Base-by-base conservation (phyloP, 208 protist genomes). In the Crithidia bombi region DNA sequence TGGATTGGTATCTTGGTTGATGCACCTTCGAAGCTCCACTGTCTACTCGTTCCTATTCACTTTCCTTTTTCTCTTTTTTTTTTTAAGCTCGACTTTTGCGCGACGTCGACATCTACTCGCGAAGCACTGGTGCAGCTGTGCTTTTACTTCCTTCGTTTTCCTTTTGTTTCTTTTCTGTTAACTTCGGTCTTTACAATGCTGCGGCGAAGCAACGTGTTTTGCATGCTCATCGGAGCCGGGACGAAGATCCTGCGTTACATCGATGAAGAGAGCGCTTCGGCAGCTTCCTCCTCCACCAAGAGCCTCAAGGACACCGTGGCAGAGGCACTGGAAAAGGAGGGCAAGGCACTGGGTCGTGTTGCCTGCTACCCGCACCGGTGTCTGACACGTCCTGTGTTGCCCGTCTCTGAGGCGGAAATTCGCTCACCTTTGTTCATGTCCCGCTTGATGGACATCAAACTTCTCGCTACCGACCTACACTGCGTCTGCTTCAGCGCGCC, bases 401-500 rank as follows among this genome's bases (percentile, higher is more conserved):
- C 69, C 19, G 52, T 92, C 11, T 64, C 80, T 14, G 65, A 49
- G 23, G 56, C 66, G 2, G 70, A 85, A 15, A 46, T 93, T 0
- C 62, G 62, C 35, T 74, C 68, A 0, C 69, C 82, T 5, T 32
- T 83, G 1, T 96, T 96, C 70, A 72, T 79, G 15, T 85, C 81
- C 0, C 79, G 78, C 9, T 36, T 96, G 19, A 62, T 87, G 52
- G 80, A 82, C 25, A 55, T 94, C 25, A 81, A 66, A 14, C 70
- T 79, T 28, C 70, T 90, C 38, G 91, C 89, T 9, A 82, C 58
- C 43, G 83, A 94, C 55, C 67, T 96, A 32, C 67, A 78, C 39
- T 94, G 89, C 72, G 67, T 96, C 44, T 93, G 85, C 0, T 92
- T 96, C 39, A 91, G 86, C 50, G 91, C 85, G 3, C 89, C 87